Conservation (phyloP, 1,139 yeast genomes). For the Sugiyamaella paludigena region DNA sequence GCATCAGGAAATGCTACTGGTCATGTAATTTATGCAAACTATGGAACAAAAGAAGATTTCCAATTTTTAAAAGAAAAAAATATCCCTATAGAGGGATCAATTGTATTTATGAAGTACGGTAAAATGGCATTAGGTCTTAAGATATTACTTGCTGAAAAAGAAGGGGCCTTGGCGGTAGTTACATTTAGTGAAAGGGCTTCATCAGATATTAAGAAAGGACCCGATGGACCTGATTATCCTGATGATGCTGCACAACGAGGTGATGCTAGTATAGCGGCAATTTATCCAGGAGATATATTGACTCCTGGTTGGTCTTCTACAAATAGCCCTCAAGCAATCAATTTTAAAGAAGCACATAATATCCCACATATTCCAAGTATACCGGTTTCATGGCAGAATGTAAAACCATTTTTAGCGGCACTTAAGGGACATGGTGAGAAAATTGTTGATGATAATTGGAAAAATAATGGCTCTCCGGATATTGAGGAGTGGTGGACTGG, state of each 20-base stretch:
- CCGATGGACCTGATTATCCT: conserved; percentile 38
- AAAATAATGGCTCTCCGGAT: conserved; percentile 28
- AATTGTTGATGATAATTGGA: conserved; percentile 41
- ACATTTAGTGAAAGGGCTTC: conserved; percentile 47
- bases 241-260: conserved; percentile 56
- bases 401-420: conserved; percentile 47
- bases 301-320: conserved; percentile 73
- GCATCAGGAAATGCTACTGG: conserved; percentile 57
- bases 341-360: conserved; percentile 50
- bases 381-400: conserved; percentile 75
- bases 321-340: conserved; percentile 31
- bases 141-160: conserved; percentile 49
- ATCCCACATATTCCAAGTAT: conserved; percentile 72
- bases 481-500: conserved; percentile 45
- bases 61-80: conserved; percentile 43
- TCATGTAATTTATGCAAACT: conserved; percentile 56
- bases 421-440: conserved; percentile 50
- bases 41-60: conserved; percentile 62
- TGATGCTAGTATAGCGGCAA: conserved; percentile 64
- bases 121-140: conserved; percentile 51
- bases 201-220: conserved; percentile 29
- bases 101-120: conserved; percentile 66
- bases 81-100: conserved; percentile 41
- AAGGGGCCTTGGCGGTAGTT: conserved; percentile 55
- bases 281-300: conserved; percentile 73